Conservation (phyloP, 2,329 filamentous ascomycete genomes). For the Arthrobotrys megalospora region DNA sequence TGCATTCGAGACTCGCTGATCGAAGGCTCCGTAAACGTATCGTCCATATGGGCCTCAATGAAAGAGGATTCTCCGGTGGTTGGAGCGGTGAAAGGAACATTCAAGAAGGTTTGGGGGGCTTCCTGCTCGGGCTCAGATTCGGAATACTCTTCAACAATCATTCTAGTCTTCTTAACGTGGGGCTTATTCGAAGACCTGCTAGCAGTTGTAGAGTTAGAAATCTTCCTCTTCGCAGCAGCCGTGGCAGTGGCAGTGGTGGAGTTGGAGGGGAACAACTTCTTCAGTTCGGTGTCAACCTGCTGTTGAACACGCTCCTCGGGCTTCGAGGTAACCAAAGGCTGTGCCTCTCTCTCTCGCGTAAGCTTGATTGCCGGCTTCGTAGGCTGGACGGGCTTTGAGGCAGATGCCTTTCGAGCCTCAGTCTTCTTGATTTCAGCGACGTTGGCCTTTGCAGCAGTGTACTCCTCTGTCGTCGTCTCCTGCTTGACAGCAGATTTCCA, state of each 20-base stretch:
- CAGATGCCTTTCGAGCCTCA: conserved; percentile 26
- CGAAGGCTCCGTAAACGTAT: conserved; percentile 51
- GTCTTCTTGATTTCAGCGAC: conserved; percentile 20
- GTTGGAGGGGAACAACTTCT: conserved; percentile 49
- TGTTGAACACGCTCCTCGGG: conserved; percentile 48
- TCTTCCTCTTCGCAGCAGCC: conserved; percentile 49
- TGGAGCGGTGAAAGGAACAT: conserved; percentile 10
- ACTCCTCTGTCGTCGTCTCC: conserved; percentile 15
- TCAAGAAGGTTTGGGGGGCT: background rate
- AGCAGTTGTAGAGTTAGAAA: conserved; percentile 46
- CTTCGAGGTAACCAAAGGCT: conserved; percentile 3
- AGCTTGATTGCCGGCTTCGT: conserved; percentile 26
- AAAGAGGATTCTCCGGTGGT: conserved; percentile 27
- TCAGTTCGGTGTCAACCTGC: conserved; percentile 53
- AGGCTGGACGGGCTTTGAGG: conserved; percentile 9
- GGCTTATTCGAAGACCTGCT: conserved; percentile 43
- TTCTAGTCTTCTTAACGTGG: conserved; percentile 55
- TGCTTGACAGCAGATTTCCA: conserved; percentile 31
- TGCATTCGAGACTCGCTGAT: conserved; percentile 47
- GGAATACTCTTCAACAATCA: conserved; percentile 48
- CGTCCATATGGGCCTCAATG: conserved; percentile 44
- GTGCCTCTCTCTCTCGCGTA: conserved; percentile 11
- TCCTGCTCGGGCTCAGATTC: conserved; percentile 39
- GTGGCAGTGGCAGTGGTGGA: conserved; percentile 13
- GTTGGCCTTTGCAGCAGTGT: background rate